Conservation (phyloP, 345 rosid species). For the Ceriops decandra region DNA sequence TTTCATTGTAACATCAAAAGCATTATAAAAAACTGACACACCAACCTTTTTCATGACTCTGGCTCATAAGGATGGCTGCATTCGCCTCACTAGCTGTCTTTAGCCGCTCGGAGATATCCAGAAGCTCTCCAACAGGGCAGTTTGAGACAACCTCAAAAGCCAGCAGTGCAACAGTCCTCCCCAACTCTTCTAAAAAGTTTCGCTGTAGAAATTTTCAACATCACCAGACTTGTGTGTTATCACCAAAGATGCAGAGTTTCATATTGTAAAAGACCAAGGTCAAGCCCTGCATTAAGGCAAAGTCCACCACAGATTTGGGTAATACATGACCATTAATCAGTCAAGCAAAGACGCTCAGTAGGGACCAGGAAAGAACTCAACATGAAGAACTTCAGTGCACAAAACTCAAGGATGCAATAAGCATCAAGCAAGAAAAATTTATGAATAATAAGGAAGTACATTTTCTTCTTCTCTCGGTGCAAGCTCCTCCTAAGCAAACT, state of each 20-base stretch:
- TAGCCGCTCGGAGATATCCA: constrained; percentile 85
- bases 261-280: not conserved
- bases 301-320: not conserved
- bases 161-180: constrained; percentile 82
- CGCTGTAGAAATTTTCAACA: constrained; percentile 26
- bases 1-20: not conserved
- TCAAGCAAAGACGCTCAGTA: not conserved
- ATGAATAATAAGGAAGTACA: constrained; percentile 12
- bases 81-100: constrained; percentile 95
- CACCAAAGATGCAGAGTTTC: not conserved
- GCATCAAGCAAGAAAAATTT: not conserved
- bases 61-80: constrained; percentile 97
- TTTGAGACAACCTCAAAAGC: constrained; percentile 86
- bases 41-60: constrained; percentile 93
- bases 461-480: constrained; percentile 99
- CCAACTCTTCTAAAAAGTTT: constrained; percentile 88
- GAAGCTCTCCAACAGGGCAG: constrained; percentile 84
- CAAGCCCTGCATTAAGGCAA: not conserved
- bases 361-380: not conserved
- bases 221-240: not conserved
- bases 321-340: not conserved
- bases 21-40: not conserved
- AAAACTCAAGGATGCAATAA: constrained; percentile 2
- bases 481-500: constrained; percentile 98
- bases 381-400: not conserved